Evolutionary conservation across 2,329 filamentous ascomycete species (phyloP), one percentile per base, ranked within the genome.

Genomic region (Macrophomina pseudophaseolina): DNA sequence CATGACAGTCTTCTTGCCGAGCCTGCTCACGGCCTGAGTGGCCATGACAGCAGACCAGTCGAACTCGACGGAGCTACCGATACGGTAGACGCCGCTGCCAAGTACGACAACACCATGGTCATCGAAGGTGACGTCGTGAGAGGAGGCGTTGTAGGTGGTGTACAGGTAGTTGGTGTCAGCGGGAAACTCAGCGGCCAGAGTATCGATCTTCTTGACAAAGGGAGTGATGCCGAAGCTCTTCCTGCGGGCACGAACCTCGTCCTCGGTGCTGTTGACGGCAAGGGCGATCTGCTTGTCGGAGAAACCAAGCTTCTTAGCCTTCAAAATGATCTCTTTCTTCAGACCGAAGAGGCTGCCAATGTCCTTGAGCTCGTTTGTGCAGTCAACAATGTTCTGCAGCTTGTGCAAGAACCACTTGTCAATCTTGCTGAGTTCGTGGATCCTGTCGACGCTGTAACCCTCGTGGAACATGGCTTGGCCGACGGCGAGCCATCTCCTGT

Each of bases 331-430:
- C 75, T 97, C 94, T 81, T 94, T 91, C 84, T 94, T 94, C 69
- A 99, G 83, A 65, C 89, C 91, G 74, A 91, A 89, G 54, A 99
- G 86, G 74, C 89, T 91, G 71, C 93, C 94, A 68, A 93, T 88
- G 38, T 90, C 88, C 82, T 97, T 88, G 69, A 99, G 88, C 78
- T 97, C 92, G 71, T 88, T 88, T 68, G 91, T 92, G 83, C 91
- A 94, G 80, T 98, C 88, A 63, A 97, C 95, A 74, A 99, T 92
- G 84, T 98, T 98, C 83, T 97, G 90, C 62, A 99, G 88, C 87
- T 99, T 98, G 88, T 97, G 88, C 73, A 99, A 83, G 86, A 99
- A 99, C 95, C 95, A 98, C 82, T 97, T 97, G 84, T 98, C 95
- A 74, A 99, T 99, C 86, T 97, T 97, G 82, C 91, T 97, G 72